These are phyloP conservation scores for Thalia dealbata DNA, from an alignment of 176 grass and related monocot genomes.

Conservation along the genomic window DNA sequence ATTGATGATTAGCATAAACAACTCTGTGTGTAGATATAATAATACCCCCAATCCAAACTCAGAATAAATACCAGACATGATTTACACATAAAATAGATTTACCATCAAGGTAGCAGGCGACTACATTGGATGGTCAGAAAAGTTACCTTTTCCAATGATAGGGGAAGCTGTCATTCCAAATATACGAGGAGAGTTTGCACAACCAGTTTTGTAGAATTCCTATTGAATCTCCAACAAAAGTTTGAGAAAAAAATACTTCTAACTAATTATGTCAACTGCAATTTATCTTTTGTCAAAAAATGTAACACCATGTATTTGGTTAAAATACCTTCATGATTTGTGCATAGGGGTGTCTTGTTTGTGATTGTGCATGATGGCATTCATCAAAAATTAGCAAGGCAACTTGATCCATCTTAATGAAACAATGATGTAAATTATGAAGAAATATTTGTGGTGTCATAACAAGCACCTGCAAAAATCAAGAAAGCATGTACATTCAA, in stretches of 20 bases:
- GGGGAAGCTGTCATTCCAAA: constrained; percentile 98
- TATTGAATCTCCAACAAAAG: constrained; percentile 31
- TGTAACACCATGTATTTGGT: constrained; percentile 4
- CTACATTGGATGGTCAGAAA: neutral
- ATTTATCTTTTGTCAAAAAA: neutral
- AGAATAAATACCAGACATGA: neutral
- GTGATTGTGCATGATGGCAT: constrained; percentile 82
- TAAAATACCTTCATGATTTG: constrained; percentile 83
- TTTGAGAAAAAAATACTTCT: neutral
- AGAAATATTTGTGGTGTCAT: constrained; percentile 92
- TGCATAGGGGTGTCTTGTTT: constrained; percentile 72
- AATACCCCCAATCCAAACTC: neutral
- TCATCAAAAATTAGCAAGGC: constrained; percentile 89
- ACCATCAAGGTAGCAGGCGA: neutral
- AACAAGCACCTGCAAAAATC: constrained; percentile 59
- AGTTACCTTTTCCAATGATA: constrained; percentile 84
- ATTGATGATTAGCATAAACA: neutral
- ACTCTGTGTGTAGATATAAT: neutral
- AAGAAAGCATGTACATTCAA: constrained; percentile 27
- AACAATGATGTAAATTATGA: constrained; percentile 75
- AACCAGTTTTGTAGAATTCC: constrained; percentile 62
- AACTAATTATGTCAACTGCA: too few species aligned
- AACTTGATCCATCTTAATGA: constrained; percentile 64
- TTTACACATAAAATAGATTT: neutral
- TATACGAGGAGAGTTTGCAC: constrained; percentile 48